These are phyloP conservation scores for Botrytis galanthina DNA, from an alignment of 2,329 filamentous ascomycete species.

Conservation along the genomic window DNA sequence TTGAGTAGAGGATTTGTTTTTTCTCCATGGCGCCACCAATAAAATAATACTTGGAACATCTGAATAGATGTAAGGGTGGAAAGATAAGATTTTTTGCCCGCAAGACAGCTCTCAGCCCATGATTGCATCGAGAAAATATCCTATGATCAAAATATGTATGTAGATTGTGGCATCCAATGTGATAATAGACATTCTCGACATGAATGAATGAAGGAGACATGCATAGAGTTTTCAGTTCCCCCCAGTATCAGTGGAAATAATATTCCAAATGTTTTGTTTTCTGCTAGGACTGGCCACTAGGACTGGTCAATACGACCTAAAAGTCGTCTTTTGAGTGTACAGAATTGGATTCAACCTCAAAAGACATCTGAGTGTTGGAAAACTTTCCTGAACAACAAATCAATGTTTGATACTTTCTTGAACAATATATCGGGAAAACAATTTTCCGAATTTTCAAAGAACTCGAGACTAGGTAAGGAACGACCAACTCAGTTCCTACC, in stretches of 20 bases:
- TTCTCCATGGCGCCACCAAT: conserved; percentile 6
- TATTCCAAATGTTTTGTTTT: not conserved
- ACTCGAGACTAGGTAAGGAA: too few relatives aligned
- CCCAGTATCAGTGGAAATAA: not conserved
- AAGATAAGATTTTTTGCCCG: not conserved
- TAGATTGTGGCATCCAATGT: not conserved
- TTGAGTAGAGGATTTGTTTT: not conserved
- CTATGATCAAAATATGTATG: not conserved
- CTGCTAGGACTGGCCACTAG: too few relatives aligned
- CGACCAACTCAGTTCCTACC: not conserved
- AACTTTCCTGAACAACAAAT: not conserved
- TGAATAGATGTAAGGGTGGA: not conserved
- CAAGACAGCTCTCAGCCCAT: not conserved
- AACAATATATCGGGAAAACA: not conserved
- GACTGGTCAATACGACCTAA: not conserved
- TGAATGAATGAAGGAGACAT: not conserved
- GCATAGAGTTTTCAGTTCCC: not conserved
- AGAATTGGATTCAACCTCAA: not conserved
- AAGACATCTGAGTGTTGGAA: not conserved
- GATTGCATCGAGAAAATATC: not conserved
- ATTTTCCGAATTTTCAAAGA: not conserved
- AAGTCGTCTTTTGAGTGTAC: not conserved
- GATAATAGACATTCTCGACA: not conserved
- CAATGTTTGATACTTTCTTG: not conserved
- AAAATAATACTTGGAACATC: not conserved